phyloP scores from a whole-genome alignment of 2,329 filamentous ascomycete species.

The Fusarium nelsonii region DNA sequence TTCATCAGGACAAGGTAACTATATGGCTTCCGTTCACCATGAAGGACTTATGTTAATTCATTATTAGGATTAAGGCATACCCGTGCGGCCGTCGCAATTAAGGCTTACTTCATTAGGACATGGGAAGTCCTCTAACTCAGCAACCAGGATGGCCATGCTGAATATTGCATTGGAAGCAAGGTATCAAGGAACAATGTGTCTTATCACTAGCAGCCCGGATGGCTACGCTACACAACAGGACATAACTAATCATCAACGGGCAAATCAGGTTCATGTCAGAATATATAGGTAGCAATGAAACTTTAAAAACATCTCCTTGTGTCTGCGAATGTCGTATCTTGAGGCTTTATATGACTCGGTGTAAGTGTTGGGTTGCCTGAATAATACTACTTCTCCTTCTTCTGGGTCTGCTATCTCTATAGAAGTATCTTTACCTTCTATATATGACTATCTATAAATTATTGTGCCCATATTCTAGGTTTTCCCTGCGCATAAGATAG shows the following conservation, averaged over 20 bases:
- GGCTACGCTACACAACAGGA: neutral
- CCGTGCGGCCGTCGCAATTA: too few species aligned
- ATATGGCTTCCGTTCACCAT: neutral
- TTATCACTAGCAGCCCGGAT: neutral
- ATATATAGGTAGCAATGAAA: neutral
- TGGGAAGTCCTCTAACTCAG: too few species aligned
- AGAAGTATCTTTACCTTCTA: too few species aligned
- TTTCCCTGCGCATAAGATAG: too few species aligned
- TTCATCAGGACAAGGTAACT: neutral
- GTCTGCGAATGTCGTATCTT: too few species aligned
- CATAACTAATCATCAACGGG: neutral
- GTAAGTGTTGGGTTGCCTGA: too few species aligned
- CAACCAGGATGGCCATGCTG: neutral
- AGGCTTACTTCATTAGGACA: neutral
- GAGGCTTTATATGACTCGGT: too few species aligned
- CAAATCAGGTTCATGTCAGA: neutral
- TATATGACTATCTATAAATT: too few species aligned
- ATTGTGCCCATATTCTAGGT: too few species aligned
- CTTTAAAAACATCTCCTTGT: neutral
- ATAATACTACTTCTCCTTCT: too few species aligned
- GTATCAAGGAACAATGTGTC: neutral
- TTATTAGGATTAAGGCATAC: neutral
- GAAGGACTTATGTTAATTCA: neutral
- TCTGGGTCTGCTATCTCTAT: too few species aligned
- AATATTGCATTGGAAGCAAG: neutral